A percentile compares a stretch with the other conserved stretches of the same genome.
Evolutionary conservation across 345 rosid genomes (phyloP).

Genomic region (Anacardium occidentale): DNA sequence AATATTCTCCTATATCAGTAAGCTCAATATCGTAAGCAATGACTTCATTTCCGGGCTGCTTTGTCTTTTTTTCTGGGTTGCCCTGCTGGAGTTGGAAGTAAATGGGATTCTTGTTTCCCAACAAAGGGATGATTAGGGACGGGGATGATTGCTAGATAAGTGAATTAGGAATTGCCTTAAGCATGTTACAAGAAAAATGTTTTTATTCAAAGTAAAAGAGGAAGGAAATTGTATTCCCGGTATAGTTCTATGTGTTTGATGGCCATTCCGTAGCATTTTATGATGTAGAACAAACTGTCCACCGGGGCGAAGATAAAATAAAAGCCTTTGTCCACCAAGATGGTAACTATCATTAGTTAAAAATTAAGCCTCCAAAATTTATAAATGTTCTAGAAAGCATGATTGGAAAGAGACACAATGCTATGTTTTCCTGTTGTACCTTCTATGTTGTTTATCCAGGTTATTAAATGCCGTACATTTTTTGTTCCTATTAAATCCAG

Average conservation of each 20-base stretch:
- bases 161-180: neutral
- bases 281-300: no score
- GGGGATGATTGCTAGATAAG: neutral
- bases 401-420: neutral
- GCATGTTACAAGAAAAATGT: neutral
- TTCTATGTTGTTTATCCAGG: neutral
- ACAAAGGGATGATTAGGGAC: neutral
- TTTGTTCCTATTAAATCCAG: constrained; percentile 26
- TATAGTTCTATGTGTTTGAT: no score
- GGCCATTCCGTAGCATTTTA: no score
- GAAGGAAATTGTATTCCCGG: no score
- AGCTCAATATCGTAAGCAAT: neutral
- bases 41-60: no score
- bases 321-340: no score
- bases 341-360: no score
- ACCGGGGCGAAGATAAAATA: no score
- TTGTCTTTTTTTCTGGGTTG: neutral
- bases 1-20: neutral
- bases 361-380: no score
- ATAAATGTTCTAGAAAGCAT: neutral
- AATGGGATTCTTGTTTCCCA: neutral
- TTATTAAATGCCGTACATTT: constrained; percentile 3
- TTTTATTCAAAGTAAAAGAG: no score
- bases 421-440: neutral
- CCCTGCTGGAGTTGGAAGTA: neutral